phyloP scores from a whole-genome alignment of 768 basidiomycete genomes.

The Boletales sp. region DNA sequence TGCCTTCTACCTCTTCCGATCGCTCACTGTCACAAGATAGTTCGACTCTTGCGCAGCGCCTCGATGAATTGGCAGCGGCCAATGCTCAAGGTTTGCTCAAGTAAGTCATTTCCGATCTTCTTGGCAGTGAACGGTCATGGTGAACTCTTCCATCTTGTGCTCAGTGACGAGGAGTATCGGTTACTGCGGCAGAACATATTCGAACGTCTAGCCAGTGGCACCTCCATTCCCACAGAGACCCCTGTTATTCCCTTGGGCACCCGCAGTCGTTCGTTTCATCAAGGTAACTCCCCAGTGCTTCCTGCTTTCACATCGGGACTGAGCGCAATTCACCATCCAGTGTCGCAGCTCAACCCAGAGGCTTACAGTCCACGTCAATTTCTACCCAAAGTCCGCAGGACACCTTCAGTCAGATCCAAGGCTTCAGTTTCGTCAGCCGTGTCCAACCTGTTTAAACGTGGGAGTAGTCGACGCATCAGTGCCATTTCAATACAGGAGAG shows the following conservation, averaged over 20 bases:
- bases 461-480: constrained; percentile 33
- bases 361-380: constrained; percentile 28
- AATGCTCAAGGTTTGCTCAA: constrained; percentile 77
- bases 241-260: constrained; percentile 56
- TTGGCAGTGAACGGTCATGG: not conserved
- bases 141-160: constrained; percentile 1
- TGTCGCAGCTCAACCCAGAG: constrained; percentile 15
- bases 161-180: constrained; percentile 83
- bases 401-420: constrained; percentile 52
- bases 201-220: constrained; percentile 64
- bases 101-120: constrained; percentile 38
- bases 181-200: constrained; percentile 81
- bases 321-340: constrained; percentile 7
- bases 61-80: constrained; percentile 76
- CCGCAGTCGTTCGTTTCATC: constrained; percentile 25
- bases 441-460: constrained; percentile 50
- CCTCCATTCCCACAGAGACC: constrained; percentile 56
- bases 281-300: constrained; percentile 4
- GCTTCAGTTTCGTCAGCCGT: constrained; percentile 50
- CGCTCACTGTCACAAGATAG: constrained; percentile 35
- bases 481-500: constrained; percentile 40
- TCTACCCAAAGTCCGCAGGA: constrained; percentile 34
- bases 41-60: constrained; percentile 71
- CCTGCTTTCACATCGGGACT: constrained; percentile 1
- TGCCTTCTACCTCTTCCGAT: constrained; percentile 9